Percentiles rank a stretch among this genome's conserved stretches.
phyloP scores from a whole-genome alignment of 2,329 filamentous ascomycete genomes.

The Raffaelea albimanens region DNA sequence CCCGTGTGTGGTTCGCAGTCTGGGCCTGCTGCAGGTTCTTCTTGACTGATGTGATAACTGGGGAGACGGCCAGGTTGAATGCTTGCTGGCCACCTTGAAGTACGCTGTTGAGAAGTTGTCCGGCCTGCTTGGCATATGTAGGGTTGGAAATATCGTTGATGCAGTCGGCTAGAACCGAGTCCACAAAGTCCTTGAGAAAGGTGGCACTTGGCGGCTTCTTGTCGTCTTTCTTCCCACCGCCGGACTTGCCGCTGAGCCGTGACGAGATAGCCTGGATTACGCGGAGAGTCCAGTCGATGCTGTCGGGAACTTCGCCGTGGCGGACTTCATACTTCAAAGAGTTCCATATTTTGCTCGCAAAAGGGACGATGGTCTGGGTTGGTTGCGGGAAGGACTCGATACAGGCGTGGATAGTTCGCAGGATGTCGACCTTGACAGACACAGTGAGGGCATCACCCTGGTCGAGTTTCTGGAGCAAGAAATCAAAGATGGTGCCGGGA shows the following conservation, averaged over 20 bases:
- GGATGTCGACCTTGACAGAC: constrained; percentile 49
- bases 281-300: constrained; percentile 45
- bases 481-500: constrained; percentile 38
- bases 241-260: constrained; percentile 22
- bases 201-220: constrained; percentile 15
- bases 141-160: constrained; percentile 42
- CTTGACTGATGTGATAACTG: constrained; percentile 37
- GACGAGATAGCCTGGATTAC: constrained; percentile 41
- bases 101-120: constrained; percentile 41
- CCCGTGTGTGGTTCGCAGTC: constrained; percentile 38
- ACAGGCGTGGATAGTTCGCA: constrained; percentile 46
- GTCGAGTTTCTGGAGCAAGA: constrained; percentile 47
- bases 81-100: constrained; percentile 36
- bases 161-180: constrained; percentile 40
- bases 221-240: constrained; percentile 9
- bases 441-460: constrained; percentile 49
- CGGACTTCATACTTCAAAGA: constrained; percentile 56
- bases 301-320: constrained; percentile 49
- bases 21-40: constrained; percentile 41
- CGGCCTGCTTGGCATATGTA: constrained; percentile 41
- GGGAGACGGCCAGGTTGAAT: constrained; percentile 37
- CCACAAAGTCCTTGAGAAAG: constrained; percentile 10
- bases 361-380: constrained; percentile 36
- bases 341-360: constrained; percentile 42
- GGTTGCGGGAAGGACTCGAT: constrained; percentile 38